A percentile compares a stretch with the other conserved stretches of the same genome.
phyloP scores from a whole-genome alignment of 1,284 basidiomycete species.

The Sanghuangporus weigelae region DNA sequence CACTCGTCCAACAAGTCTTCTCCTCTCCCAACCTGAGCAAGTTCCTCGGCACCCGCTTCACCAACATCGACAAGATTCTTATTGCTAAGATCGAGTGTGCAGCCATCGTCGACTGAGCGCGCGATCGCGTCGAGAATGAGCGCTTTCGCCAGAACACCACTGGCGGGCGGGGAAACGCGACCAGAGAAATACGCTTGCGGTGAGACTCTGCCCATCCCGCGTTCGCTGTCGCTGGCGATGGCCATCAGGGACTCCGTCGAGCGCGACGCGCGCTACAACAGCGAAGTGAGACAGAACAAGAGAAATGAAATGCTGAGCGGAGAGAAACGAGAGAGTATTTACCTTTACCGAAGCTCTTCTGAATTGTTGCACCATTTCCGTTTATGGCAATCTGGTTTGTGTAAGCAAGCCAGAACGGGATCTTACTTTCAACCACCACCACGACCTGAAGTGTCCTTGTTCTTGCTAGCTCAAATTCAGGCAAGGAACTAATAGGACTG shows the following conservation, averaged over 20 bases:
- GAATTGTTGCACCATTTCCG: slow-evolving; percentile 2
- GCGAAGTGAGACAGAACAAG: background rate
- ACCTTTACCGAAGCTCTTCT: background rate
- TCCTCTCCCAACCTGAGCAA: slow-evolving; percentile 56
- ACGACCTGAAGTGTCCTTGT: background rate
- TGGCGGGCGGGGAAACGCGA: slow-evolving; percentile 37
- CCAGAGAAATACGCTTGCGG: slow-evolving; percentile 24
- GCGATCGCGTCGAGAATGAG: slow-evolving; percentile 64
- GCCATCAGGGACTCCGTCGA: slow-evolving; percentile 9
- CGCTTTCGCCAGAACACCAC: slow-evolving; percentile 40
- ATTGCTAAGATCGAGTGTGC: slow-evolving; percentile 79
- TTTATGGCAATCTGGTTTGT: background rate
- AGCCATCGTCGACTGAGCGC: slow-evolving; percentile 70
- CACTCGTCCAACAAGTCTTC: slow-evolving; percentile 46
- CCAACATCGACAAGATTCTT: slow-evolving; percentile 72
- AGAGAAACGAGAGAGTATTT: background rate
- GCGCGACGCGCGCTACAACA: slow-evolving; percentile 17
- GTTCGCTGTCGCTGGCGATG: slow-evolving; percentile 5
- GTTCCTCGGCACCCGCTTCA: slow-evolving; percentile 65
- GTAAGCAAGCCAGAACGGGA: background rate
- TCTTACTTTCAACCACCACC: background rate
- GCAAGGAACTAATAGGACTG: background rate
- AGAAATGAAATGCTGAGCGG: background rate
- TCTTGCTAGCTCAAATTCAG: background rate
- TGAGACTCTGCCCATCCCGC: slow-evolving; percentile 19